These are phyloP conservation scores for Whalleya microplaca DNA, from an alignment of 2,329 filamentous ascomycete genomes.

Conservation along the genomic window DNA sequence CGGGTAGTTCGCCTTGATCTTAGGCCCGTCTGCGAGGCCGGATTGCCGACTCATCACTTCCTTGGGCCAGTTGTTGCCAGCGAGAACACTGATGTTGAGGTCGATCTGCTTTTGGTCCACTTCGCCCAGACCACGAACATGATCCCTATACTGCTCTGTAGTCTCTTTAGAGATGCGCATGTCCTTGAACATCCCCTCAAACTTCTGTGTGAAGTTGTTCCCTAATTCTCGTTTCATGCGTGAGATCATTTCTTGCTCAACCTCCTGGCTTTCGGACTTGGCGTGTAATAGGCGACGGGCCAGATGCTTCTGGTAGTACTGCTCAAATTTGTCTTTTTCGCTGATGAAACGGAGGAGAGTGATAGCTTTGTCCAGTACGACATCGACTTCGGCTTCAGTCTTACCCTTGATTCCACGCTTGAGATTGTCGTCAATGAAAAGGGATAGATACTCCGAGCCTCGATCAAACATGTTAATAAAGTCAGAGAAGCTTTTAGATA, in stretches of 20 bases:
- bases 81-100: constrained; percentile 82
- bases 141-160: constrained; percentile 73
- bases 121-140: constrained; percentile 60
- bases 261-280: constrained; percentile 87
- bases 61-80: constrained; percentile 92
- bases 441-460: constrained; percentile 88
- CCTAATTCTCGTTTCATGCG: constrained; percentile 98
- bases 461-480: constrained; percentile 92
- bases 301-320: constrained; percentile 97
- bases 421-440: constrained; percentile 96
- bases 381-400: constrained; percentile 84
- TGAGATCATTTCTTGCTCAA: constrained; percentile 92
- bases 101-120: constrained; percentile 68
- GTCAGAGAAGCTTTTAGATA: constrained; percentile 85
- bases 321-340: constrained; percentile 93
- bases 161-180: constrained; percentile 87
- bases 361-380: constrained; percentile 86
- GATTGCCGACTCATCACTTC: constrained; percentile 75
- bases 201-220: constrained; percentile 88
- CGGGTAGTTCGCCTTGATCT: constrained; percentile 71
- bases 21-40: constrained; percentile 50
- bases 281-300: constrained; percentile 84
- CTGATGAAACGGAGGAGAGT: constrained; percentile 83
- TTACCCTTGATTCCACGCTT: constrained; percentile 94
- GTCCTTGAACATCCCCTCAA: constrained; percentile 98